Conservation (phyloP, 164 flowering plant species). For the Vitis amurensis region DNA sequence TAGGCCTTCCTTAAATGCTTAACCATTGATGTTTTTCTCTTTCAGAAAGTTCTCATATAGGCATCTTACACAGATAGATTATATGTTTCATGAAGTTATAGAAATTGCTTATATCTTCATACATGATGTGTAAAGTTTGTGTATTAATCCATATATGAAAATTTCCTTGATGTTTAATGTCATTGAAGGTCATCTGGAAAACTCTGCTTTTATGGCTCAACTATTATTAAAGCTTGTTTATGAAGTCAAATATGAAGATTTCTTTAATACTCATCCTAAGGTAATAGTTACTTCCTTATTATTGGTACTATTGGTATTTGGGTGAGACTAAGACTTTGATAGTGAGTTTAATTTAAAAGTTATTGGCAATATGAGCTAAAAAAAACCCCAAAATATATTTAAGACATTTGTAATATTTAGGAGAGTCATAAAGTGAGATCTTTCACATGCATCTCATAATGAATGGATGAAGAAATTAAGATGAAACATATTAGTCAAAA, state of each 20-base stretch:
- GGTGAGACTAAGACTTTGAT: no score
- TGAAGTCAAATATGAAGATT: constrained; percentile 7
- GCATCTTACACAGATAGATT: constrained; percentile 69
- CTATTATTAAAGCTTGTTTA: no score
- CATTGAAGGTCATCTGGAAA: constrained; percentile 35
- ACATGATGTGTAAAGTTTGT: constrained; percentile 54
- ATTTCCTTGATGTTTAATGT: constrained; percentile 25
- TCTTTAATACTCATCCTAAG: constrained; percentile 43
- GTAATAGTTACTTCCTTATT: constrained; percentile 24
- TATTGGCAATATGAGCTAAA: no score
- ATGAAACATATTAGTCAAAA: no score
- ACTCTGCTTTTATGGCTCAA: constrained; percentile 37
- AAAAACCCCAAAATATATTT: no score
- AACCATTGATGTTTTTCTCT: not conserved
- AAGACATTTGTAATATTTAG: no score
- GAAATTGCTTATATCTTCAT: constrained; percentile 48
- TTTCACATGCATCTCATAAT: no score
- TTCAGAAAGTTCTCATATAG: constrained; percentile 50
- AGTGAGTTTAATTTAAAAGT: no score
- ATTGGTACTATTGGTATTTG: no score
- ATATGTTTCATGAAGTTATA: constrained; percentile 67
- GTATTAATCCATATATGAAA: constrained; percentile 67
- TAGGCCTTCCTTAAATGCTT: not conserved
- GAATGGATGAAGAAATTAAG: no score
- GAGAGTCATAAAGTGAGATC: no score